Evolutionary conservation across 2,329 filamentous ascomycete species (phyloP).

Genomic region (Penicillium fuscoglaucum): DNA sequence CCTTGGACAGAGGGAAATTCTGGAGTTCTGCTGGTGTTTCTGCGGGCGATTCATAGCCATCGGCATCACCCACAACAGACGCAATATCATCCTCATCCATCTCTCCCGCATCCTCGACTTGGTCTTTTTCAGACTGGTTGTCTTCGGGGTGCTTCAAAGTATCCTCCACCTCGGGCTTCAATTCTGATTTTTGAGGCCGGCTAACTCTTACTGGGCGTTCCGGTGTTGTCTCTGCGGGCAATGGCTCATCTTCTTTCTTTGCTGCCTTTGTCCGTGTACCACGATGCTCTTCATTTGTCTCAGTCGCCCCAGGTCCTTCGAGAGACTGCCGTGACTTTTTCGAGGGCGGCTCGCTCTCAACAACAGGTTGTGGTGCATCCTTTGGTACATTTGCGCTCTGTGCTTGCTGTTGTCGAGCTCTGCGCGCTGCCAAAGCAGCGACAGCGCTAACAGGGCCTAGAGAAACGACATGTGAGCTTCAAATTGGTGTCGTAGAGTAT

Average conservation of each 20-base stretch:
- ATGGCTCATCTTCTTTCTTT: constrained; percentile 20
- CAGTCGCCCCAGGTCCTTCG: constrained; percentile 19
- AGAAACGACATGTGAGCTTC: constrained; percentile 11
- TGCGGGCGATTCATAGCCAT: constrained; percentile 36
- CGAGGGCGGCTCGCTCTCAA: constrained; percentile 33
- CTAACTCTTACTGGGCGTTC: constrained; percentile 10
- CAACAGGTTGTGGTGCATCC: constrained; percentile 20
- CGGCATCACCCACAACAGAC: constrained; percentile 27
- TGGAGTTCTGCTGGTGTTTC: constrained; percentile 34
- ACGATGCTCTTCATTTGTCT: constrained; percentile 16
- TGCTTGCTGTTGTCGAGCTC: constrained; percentile 40
- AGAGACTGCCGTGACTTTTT: constrained; percentile 37
- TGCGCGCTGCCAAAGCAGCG: constrained; percentile 46
- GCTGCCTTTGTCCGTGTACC: constrained; percentile 23
- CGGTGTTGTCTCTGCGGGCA: constrained; percentile 14
- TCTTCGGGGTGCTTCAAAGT: background rate
- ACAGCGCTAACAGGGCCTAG: constrained; percentile 44
- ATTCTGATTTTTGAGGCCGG: constrained; percentile 6
- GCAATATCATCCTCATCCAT: constrained; percentile 26
- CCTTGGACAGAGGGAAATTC: constrained; percentile 44
- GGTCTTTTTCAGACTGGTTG: constrained; percentile 19
- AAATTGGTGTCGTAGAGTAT: constrained; percentile 8
- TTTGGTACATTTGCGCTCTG: constrained; percentile 24
- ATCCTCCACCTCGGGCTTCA: background rate
- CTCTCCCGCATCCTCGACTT: constrained; percentile 22